Conservation (phyloP, 208 protist genomes). For the Polymyxa betae region DNA sequence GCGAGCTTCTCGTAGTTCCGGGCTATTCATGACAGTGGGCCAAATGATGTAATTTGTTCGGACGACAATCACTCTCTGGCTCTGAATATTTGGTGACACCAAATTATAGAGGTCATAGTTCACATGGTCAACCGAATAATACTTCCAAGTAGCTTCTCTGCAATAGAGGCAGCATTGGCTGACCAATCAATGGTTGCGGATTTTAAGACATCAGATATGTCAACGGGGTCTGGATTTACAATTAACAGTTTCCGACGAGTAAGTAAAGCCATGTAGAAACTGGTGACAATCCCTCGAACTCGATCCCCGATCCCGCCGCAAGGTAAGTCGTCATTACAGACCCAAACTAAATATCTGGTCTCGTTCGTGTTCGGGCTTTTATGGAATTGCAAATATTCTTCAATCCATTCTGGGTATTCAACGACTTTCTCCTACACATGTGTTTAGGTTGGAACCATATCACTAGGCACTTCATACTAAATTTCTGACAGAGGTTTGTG, state of each 20-base stretch:
- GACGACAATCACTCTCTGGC: not conserved
- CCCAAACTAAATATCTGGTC: not conserved
- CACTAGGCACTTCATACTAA: no score
- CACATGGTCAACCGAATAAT: not conserved
- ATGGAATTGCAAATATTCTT: not conserved
- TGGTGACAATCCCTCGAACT: not conserved
- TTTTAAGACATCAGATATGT: not conserved
- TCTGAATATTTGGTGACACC: not conserved
- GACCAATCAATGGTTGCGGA: not conserved
- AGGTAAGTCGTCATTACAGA: not conserved
- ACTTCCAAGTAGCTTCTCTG: not conserved
- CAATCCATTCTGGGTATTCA: not conserved
- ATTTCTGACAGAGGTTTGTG: no score
- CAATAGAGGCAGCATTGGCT: not conserved
- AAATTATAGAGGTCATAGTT: not conserved
- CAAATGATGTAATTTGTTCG: not conserved
- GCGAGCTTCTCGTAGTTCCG: not conserved
- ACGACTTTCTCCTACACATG: no score
- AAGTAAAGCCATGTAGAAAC: not conserved
- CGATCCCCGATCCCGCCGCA: not conserved
- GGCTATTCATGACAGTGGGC: not conserved
- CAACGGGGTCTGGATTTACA: not conserved
- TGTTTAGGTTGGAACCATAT: no score
- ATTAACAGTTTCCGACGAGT: not conserved
- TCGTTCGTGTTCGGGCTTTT: not conserved